Conservation (phyloP, 352 stramenopile genomes). For the Phytopythium cucurbitacearum region DNA sequence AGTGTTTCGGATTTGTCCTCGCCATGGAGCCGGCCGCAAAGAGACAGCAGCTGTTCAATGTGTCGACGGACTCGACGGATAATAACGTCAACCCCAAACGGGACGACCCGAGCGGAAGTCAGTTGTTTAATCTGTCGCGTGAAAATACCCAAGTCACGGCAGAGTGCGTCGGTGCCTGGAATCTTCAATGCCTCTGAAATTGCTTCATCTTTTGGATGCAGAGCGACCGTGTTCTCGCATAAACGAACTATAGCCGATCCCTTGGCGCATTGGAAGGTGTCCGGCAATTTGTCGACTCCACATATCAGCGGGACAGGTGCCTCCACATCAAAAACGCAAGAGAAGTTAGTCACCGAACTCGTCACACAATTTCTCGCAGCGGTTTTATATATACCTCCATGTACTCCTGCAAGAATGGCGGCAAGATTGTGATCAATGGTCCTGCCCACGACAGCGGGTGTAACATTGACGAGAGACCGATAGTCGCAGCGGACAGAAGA, state of each 20-base stretch:
- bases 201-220: slow-evolving; percentile 31
- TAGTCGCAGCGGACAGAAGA: slow-evolving; percentile 33
- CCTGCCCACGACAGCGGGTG: slow-evolving; percentile 45
- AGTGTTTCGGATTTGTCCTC: not conserved
- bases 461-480: slow-evolving; percentile 37
- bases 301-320: slow-evolving; percentile 50
- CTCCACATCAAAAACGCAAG: slow-evolving; percentile 10
- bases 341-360: not conserved
- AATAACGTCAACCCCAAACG: slow-evolving; percentile 37
- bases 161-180: slow-evolving; percentile 23
- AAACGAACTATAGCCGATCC: slow-evolving; percentile 35
- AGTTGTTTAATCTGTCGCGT: slow-evolving; percentile 30
- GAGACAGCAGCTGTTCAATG: slow-evolving; percentile 29
- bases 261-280: slow-evolving; percentile 27
- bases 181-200: slow-evolving; percentile 14
- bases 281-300: slow-evolving; percentile 35
- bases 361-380: not conserved
- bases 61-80: slow-evolving; percentile 41
- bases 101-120: slow-evolving; percentile 9
- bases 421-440: slow-evolving; percentile 44
- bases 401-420: slow-evolving; percentile 45
- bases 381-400: slow-evolving; percentile 31
- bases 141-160: slow-evolving; percentile 26
- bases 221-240: slow-evolving; percentile 18
- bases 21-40: slow-evolving; percentile 6